Evolutionary conservation across 2,329 filamentous ascomycete genomes (phyloP).

Genomic region (Colletotrichum gloeosporioides): DNA sequence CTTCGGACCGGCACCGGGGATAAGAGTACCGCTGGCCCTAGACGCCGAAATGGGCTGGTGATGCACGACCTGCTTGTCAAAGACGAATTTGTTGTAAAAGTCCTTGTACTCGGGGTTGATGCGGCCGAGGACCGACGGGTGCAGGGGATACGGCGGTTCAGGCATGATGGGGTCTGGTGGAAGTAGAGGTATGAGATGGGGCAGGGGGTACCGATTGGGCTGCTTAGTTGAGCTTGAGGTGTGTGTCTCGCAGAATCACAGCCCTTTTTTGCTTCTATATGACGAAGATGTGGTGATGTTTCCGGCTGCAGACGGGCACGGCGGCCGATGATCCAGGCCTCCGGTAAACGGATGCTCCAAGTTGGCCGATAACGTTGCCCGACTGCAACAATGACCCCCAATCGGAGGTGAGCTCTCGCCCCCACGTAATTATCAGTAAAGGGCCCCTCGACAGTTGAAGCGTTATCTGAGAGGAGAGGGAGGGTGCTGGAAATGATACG

Average conservation of each 20-base stretch:
- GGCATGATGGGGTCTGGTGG: background rate
- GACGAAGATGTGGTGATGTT: background rate
- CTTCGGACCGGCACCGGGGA: slow-evolving; percentile 55
- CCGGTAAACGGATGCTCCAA: background rate
- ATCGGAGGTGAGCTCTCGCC: background rate
- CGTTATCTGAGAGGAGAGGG: background rate
- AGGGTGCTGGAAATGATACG: background rate
- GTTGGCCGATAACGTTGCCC: background rate
- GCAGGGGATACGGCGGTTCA: slow-evolving; percentile 33
- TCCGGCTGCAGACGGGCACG: background rate
- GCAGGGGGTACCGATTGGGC: background rate
- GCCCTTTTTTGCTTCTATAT: background rate
- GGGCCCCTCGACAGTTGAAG: background rate
- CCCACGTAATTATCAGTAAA: background rate
- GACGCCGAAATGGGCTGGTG: slow-evolving; percentile 58
- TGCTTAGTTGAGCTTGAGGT: background rate
- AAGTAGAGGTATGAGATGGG: background rate
- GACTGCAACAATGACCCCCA: background rate
- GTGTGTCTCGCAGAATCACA: background rate
- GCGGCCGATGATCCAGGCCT: background rate
- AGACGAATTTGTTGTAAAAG: slow-evolving; percentile 58
- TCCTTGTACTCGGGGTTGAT: slow-evolving; percentile 55
- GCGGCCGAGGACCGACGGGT: slow-evolving; percentile 31
- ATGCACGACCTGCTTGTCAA: slow-evolving; percentile 59
- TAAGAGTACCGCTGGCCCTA: slow-evolving; percentile 53